Evolutionary conservation across 306 rosid genomes (phyloP).

Genomic region (Hippophae tibetana): DNA sequence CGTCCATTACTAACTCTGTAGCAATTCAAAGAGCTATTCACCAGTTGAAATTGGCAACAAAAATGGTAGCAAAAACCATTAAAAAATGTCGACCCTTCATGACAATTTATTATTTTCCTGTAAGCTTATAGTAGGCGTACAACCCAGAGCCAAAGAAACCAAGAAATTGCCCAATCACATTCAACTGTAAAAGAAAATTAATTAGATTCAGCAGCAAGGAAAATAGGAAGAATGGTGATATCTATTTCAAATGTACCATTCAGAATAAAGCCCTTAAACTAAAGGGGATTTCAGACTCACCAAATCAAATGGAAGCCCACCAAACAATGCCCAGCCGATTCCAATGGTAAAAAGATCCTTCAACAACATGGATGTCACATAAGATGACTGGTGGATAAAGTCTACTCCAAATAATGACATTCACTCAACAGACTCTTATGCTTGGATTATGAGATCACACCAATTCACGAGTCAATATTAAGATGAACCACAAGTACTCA

Average conservation of each 20-base stretch:
- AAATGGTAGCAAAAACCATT: not conserved
- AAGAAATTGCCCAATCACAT: constrained; percentile 62
- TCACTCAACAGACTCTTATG: not conserved
- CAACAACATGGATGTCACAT: not conserved
- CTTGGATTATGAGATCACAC: not conserved
- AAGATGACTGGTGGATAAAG: not conserved
- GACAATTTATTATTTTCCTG: constrained; percentile 54
- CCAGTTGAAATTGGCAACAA: not conserved
- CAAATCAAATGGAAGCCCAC: constrained; percentile 72
- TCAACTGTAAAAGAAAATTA: constrained; percentile 48
- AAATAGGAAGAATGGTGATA: not conserved
- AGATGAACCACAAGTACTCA: not conserved
- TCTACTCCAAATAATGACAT: no score
- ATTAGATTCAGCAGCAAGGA: not conserved
- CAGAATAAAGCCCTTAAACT: not conserved
- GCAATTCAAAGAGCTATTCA: not conserved
- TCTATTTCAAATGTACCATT: not conserved
- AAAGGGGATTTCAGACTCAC: constrained; percentile 26
- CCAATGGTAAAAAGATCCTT: constrained; percentile 89
- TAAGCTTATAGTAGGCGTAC: constrained; percentile 77
- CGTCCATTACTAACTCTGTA: not conserved
- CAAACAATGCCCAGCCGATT: constrained; percentile 85
- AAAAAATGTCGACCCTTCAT: constrained; percentile 15
- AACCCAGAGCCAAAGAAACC: constrained; percentile 80
- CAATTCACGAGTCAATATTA: not conserved